phyloP scores from a whole-genome alignment of 345 rosid species.

The Eucalyptus grandis region DNA sequence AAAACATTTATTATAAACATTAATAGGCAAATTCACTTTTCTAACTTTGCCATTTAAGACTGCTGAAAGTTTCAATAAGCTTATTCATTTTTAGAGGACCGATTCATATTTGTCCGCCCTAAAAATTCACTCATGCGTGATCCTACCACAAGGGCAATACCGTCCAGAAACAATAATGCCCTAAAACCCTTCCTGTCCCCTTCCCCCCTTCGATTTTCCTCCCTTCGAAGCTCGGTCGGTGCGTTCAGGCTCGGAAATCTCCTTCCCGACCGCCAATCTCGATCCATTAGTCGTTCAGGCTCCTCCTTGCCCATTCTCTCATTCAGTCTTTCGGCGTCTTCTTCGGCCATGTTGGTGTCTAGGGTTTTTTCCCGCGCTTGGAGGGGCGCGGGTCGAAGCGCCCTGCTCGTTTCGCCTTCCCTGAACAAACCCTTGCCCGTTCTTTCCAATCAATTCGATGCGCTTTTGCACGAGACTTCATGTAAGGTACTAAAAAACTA shows the following conservation, averaged over 20 bases:
- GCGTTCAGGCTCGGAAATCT: not conserved
- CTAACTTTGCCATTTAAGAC: not conserved
- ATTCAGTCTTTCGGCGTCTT: not conserved
- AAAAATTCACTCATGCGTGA: not conserved
- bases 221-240: not conserved
- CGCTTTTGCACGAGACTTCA: constrained; percentile 15
- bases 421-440: constrained; percentile 21
- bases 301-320: not conserved
- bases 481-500: constrained; percentile 12
- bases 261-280: not conserved
- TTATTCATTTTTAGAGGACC: not conserved
- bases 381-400: constrained; percentile 32
- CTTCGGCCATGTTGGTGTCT: constrained; percentile 29
- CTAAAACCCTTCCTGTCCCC: not conserved
- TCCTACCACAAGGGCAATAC: not conserved
- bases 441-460: constrained; percentile 20
- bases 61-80: not conserved
- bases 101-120: not conserved
- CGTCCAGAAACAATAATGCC: not conserved
- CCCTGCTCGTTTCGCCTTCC: constrained; percentile 20
- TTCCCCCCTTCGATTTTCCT: not conserved
- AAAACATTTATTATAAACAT: not conserved
- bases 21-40: not conserved
- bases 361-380: constrained; percentile 49
- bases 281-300: not conserved